Conservation (phyloP, 2,329 filamentous ascomycete genomes). For the Teratosphaeria gauchensis region DNA sequence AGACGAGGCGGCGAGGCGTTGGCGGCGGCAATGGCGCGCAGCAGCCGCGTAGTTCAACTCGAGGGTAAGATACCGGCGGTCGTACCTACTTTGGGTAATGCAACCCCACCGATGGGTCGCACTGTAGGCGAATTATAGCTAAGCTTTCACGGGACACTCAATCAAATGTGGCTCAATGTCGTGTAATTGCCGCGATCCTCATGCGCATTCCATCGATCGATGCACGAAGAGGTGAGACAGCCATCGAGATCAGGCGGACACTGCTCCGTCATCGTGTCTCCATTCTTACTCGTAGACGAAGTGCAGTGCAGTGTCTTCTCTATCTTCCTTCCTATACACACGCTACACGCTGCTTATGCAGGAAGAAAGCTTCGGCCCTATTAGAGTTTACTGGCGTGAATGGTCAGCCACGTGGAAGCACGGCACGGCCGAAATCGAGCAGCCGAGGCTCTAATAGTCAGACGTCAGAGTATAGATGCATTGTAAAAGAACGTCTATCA, state of each 20-base stretch:
- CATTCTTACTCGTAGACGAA: background rate
- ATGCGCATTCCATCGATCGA: background rate
- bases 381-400: background rate
- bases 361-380: background rate
- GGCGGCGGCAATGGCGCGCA: background rate
- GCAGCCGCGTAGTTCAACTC: background rate
- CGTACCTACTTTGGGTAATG: background rate
- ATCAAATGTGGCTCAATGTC: background rate
- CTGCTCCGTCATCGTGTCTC: background rate
- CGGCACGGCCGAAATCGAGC: no score
- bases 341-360: background rate
- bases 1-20: background rate
- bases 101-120: background rate
- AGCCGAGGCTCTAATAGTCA: no score
- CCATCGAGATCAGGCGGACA: background rate
- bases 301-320: background rate
- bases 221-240: background rate
- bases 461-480: no score
- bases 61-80: background rate
- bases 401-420: background rate
- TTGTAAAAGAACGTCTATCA: no score
- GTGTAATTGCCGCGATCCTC: background rate
- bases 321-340: background rate
- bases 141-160: background rate
- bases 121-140: no score